phyloP scores from a whole-genome alignment of 2,329 filamentous ascomycete species.

The Periglandula ipomoeae region DNA sequence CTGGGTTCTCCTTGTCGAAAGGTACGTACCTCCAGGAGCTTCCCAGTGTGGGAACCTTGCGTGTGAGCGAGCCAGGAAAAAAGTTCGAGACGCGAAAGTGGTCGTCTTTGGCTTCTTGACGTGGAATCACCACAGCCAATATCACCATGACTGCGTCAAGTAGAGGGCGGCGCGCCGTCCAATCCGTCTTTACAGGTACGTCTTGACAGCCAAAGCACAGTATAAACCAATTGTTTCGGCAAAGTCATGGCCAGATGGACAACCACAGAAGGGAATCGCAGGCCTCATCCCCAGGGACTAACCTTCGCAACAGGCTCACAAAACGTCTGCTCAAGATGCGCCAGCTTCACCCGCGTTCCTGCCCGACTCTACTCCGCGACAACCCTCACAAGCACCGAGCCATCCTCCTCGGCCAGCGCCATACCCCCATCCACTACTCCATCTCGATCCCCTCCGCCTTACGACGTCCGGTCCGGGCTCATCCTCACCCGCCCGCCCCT shows the following conservation, averaged over 20 bases:
- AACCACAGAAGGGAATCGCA: no score
- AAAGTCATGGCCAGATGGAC: no score
- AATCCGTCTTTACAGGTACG: slow-evolving; percentile 43
- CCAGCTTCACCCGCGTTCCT: slow-evolving; percentile 18
- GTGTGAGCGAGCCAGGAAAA: slow-evolving; percentile 5
- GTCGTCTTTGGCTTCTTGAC: slow-evolving; percentile 3
- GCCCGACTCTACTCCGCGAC: slow-evolving; percentile 28
- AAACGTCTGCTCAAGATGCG: slow-evolving; percentile 30
- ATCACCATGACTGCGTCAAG: slow-evolving; percentile 42
- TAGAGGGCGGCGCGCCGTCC: slow-evolving; percentile 43
- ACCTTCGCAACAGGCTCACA: slow-evolving; percentile 16
- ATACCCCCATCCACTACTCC: slow-evolving; percentile 10
- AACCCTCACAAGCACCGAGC: slow-evolving; percentile 12
- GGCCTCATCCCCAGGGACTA: not conserved
- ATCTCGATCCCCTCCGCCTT: slow-evolving; percentile 17
- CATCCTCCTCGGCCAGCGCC: slow-evolving; percentile 12
- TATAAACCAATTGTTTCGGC: no score
- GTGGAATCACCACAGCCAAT: not conserved
- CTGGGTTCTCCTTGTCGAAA: not conserved
- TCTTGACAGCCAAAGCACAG: not conserved
- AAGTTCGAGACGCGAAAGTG: slow-evolving; percentile 12
- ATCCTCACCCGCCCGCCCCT: slow-evolving; percentile 83
- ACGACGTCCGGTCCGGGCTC: slow-evolving; percentile 54
- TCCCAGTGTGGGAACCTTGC: not conserved
- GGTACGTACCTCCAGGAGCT: slow-evolving; percentile 4